Evolutionary conservation across 2,329 filamentous ascomycete species (phyloP).

Genomic region (Talaromyces albobiverticillius): DNA sequence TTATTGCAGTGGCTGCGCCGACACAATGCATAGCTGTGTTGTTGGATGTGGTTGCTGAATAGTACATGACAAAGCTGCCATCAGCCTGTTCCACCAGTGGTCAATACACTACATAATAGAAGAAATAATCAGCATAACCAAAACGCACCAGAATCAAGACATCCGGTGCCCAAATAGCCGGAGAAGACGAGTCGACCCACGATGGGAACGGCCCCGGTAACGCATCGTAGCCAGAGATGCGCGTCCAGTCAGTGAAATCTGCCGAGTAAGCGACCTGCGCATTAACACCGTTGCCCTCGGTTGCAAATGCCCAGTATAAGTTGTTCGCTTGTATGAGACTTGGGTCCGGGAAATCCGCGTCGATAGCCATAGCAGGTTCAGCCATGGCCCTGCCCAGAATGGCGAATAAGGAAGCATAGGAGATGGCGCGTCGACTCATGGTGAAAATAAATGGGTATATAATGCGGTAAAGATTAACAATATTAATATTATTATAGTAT

Average conservation of each 20-base stretch:
- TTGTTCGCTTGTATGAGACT: constrained; percentile 47
- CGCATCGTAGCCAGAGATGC: constrained; percentile 49
- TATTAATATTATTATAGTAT: no score
- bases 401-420: not conserved
- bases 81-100: constrained; percentile 25
- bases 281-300: constrained; percentile 46
- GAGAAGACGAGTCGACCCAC: constrained; percentile 47
- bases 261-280: constrained; percentile 53
- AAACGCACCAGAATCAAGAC: constrained; percentile 49
- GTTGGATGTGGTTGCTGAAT: constrained; percentile 45
- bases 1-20: constrained; percentile 49
- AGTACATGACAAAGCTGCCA: constrained; percentile 57
- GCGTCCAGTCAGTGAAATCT: constrained; percentile 47
- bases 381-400: constrained; percentile 11
- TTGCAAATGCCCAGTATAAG: constrained; percentile 57
- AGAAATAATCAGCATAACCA: no score
- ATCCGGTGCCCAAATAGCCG: constrained; percentile 59
- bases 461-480: no score
- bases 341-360: constrained; percentile 56
- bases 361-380: constrained; percentile 24
- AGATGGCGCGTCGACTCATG: constrained; percentile 1
- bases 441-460: not conserved
- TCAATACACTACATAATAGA: no score
- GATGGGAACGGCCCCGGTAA: constrained; percentile 45
- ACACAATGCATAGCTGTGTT: constrained; percentile 51